A percentile compares a stretch with the other conserved stretches of the same genome.
Conservation (phyloP, 805 yeast species). For the Nakazawaea molendinolei region DNA sequence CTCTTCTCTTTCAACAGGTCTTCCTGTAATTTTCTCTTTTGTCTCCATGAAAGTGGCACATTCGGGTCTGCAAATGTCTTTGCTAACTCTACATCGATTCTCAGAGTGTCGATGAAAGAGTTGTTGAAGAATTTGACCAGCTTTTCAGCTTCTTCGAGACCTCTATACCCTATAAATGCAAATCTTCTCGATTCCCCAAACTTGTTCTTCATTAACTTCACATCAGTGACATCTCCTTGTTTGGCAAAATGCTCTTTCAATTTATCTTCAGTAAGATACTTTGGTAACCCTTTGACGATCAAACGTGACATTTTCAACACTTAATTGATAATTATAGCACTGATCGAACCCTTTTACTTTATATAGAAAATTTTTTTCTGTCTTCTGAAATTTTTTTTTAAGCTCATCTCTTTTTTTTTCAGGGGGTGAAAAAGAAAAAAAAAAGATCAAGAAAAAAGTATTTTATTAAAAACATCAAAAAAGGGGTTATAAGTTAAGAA, state of each 20-base stretch:
- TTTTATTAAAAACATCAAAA: too few species aligned
- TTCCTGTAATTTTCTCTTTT: slow-evolving; percentile 42
- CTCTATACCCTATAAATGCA: slow-evolving; percentile 85
- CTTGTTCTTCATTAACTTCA: slow-evolving; percentile 71
- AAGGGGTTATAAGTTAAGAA: too few species aligned
- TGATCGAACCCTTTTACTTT: slow-evolving; percentile 13
- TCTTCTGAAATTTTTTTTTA: not conserved
- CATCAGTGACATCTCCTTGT: slow-evolving; percentile 75
- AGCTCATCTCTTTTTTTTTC: slow-evolving; percentile 4
- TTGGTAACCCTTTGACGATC: slow-evolving; percentile 86
- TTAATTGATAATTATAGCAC: too few species aligned
- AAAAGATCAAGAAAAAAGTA: too few species aligned
- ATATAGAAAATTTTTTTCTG: not conserved
- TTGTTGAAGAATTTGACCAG: slow-evolving; percentile 74
- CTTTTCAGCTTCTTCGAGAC: slow-evolving; percentile 64
- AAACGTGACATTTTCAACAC: slow-evolving; percentile 60
- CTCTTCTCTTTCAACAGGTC: slow-evolving; percentile 43
- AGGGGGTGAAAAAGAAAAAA: too few species aligned
- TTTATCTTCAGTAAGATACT: slow-evolving; percentile 67
- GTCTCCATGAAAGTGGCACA: slow-evolving; percentile 63
- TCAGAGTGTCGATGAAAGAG: slow-evolving; percentile 78
- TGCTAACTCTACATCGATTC: slow-evolving; percentile 74
- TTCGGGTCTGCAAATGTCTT: slow-evolving; percentile 79
- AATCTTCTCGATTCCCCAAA: slow-evolving; percentile 87
- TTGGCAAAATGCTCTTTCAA: slow-evolving; percentile 55